Evolutionary conservation across 805 yeast genomes (phyloP), one percentile per base, ranked within the genome.

Genomic region (Blastobotrys americana): DNA sequence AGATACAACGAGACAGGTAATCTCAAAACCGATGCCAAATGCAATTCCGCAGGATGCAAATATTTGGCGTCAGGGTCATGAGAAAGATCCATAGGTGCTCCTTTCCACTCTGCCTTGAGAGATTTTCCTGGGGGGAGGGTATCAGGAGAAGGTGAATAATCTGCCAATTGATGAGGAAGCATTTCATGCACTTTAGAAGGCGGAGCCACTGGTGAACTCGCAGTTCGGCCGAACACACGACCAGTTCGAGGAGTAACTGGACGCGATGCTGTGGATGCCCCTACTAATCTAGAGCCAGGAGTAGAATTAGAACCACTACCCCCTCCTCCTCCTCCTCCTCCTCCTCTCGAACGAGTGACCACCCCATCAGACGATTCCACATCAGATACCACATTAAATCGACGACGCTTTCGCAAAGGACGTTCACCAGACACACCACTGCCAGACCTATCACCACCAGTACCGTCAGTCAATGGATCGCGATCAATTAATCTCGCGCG

Each of bases 61-160:
- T 80, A 74, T 39, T 67, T 67, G 41, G 74, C 64, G 53, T 85
- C 73, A 17, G 96, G 94, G 64, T 93, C 97, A 25, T 65, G 57
- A 15, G 82, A 71, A 45, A 90, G 73, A 63, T 85, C 94, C 96
- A 90, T 88, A 31, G 97, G 95, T 56, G 88, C 95, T 8, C 97
- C 98, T 68, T 89, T 90, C 98, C 98, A 90, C 63, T 90, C 97
- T 28, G 94, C 84, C 59, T 82, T 82, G 55, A 89, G 71, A 52
- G 86, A 79, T 66, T 82, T 80, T 45, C 74, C 68, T 56, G 77
- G 55, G 3, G 95, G 94, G 50, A 89, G 69, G 1, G 83, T 71
- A 2, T 70, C 56, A 10, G 77, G 53, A 16, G 83, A 71, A 3
- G 97, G 97, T n/a, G 86, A 78, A 64, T 72, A 87, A 63, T 88